These are phyloP conservation scores for Verticillium longisporum DNA, from an alignment of 2,329 filamentous ascomycete species.

Conservation along the genomic window DNA sequence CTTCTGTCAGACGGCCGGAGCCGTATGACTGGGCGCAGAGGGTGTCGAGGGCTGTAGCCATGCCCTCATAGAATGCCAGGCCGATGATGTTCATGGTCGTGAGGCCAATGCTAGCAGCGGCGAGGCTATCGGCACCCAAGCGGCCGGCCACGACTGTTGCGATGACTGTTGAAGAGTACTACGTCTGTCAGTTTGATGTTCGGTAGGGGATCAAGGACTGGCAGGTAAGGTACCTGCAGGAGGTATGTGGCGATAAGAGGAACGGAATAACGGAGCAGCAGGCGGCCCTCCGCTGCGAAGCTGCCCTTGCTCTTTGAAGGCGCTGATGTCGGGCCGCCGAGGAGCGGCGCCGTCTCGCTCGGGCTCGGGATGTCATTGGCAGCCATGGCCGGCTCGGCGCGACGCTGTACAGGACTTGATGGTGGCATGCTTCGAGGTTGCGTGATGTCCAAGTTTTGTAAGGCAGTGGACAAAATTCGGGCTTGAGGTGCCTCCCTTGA, in stretches of 20 bases:
- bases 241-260: constrained; percentile 47
- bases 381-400: background rate
- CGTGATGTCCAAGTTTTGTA: background rate
- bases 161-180: constrained; percentile 45
- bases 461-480: background rate
- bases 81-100: constrained; percentile 49
- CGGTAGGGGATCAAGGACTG: background rate
- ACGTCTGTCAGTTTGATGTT: constrained; percentile 10
- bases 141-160: constrained; percentile 46
- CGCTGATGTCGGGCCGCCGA: background rate
- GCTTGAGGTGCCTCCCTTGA: background rate
- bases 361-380: background rate
- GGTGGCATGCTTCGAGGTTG: background rate
- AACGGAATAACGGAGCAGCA: constrained; percentile 27
- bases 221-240: constrained; percentile 16
- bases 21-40: constrained; percentile 45
- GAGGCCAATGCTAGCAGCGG: constrained; percentile 42
- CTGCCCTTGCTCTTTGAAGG: background rate
- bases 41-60: constrained; percentile 43
- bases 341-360: background rate
- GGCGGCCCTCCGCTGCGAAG: constrained; percentile 3
- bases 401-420: background rate
- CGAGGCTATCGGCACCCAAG: constrained; percentile 43
- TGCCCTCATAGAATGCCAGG: constrained; percentile 41
- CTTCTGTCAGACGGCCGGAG: constrained; percentile 35